Conservation (phyloP, 225 moss, liverwort and hornwort genomes). For the Anthoceros angustus region DNA sequence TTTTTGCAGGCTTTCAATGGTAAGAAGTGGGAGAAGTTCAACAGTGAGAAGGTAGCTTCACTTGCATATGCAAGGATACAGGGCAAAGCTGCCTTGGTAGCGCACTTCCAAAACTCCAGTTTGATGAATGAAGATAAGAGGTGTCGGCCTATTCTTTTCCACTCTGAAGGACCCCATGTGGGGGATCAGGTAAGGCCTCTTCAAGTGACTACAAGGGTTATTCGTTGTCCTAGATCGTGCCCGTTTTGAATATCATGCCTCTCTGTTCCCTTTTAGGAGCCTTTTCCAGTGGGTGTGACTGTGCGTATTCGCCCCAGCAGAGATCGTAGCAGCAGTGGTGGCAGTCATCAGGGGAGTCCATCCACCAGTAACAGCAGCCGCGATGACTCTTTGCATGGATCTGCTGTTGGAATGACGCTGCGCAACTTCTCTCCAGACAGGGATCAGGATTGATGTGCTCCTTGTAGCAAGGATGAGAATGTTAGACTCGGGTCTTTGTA, state of each 20-base stretch:
- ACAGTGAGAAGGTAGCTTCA: slow-evolving; percentile 95
- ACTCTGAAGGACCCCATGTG: slow-evolving; percentile 89
- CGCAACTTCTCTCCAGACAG: slow-evolving; percentile 39
- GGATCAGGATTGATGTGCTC: slow-evolving; percentile 24
- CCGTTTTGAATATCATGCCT: not conserved
- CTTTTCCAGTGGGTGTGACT: slow-evolving; percentile 50
- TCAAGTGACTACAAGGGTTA: not conserved
- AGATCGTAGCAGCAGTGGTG: slow-evolving; percentile 45
- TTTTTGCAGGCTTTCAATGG: slow-evolving; percentile 68
- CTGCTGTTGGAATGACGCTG: slow-evolving; percentile 17
- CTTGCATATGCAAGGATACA: slow-evolving; percentile 94
- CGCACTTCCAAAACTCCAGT: slow-evolving; percentile 94
- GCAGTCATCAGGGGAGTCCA: slow-evolving; percentile 59
- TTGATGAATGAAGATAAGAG: slow-evolving; percentile 98
- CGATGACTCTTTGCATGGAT: slow-evolving; percentile 41
- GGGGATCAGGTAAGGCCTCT: slow-evolving; percentile 71
- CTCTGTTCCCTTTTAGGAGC: slow-evolving; percentile 18
- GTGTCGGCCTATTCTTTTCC: slow-evolving; percentile 95
- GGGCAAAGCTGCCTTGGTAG: slow-evolving; percentile 96
- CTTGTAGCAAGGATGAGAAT: slow-evolving; percentile 6
- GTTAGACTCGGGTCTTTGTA: slow-evolving; percentile 6
- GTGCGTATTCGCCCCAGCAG: slow-evolving; percentile 40
- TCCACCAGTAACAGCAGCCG: slow-evolving; percentile 45
- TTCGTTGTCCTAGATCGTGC: not conserved
- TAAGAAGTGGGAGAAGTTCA: slow-evolving; percentile 98